These are phyloP conservation scores for Claviceps fusiformis DNA, from an alignment of 2,329 filamentous ascomycete genomes.

Conservation along the genomic window DNA sequence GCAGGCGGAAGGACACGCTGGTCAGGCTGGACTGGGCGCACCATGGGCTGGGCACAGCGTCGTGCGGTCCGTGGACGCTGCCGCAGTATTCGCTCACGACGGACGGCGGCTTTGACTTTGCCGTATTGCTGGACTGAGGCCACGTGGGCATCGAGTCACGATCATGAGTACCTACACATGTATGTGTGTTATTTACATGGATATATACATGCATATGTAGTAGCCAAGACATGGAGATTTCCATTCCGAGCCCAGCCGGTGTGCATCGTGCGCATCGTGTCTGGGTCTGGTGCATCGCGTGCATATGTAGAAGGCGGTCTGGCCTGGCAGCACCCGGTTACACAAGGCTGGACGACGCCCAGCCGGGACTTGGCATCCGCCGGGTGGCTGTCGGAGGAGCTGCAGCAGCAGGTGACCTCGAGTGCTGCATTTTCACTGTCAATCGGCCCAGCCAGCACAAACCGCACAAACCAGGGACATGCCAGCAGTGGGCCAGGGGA, in stretches of 20 bases:
- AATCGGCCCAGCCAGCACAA: background rate
- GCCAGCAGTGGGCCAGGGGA: too few relatives aligned
- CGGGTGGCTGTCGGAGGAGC: background rate
- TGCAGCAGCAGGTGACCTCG: background rate
- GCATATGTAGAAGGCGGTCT: background rate
- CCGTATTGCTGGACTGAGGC: constrained; percentile 28
- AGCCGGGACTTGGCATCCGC: background rate
- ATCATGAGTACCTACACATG: too few relatives aligned
- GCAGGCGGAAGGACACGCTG: constrained; percentile 35
- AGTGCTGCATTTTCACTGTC: background rate
- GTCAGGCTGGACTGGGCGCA: constrained; percentile 47
- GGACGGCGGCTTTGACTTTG: constrained; percentile 27
- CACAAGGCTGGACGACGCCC: background rate
- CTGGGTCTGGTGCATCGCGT: too few relatives aligned
- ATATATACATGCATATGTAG: background rate
- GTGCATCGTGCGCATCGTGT: too few relatives aligned
- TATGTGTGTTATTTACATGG: too few relatives aligned
- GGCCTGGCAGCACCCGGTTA: background rate
- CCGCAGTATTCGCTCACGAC: constrained; percentile 31
- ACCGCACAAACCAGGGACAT: too few relatives aligned
- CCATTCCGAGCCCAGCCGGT: background rate
- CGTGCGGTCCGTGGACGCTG: constrained; percentile 44
- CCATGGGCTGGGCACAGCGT: constrained; percentile 49
- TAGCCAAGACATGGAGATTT: too few relatives aligned
- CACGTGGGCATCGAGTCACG: too few relatives aligned